Base-by-base conservation (phyloP, 768 basidiomycete genomes). In the Mycena galopus region DNA sequence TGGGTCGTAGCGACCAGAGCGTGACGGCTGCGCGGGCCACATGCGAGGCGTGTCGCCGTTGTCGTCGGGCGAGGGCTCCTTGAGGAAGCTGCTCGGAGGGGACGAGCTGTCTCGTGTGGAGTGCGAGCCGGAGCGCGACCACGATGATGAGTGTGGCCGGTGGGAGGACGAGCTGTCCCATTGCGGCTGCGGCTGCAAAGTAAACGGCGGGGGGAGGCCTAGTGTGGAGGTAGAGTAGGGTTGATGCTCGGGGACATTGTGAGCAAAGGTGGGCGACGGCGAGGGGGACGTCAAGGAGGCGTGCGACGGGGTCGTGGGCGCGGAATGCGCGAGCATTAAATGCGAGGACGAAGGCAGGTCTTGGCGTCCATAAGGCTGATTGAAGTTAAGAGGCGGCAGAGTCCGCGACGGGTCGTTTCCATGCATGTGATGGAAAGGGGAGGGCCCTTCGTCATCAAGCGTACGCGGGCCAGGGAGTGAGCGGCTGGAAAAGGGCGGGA, bases 171-270 rank as follows among this genome's bases (percentile, higher is more conserved):
- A 79, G 50, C 81, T 83, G 67, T 91, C 88, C 92, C 92, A 93
- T 62, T 89, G 91, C 1, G 92, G 92, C 63, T 82, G 83, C 3
- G 92, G 93, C 77, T 93, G 90, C 4, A 94, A 82, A 12, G 90
- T 88, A 77, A 89, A 92, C 3, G 92, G 93, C 19, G 92, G 88
- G 19, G 87, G 85, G 66, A 87, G 79, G 67, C 78, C 75, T 63
- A 78, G 71, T 27, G 80, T 65, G 30, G 78, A 73, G 25, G 73
- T 63, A 17, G 76, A 72, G 19, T 68, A 76, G 51, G 78, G 58
- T 17, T 37, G 50, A 2, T 53, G 50, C 62, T 51, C 62, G 59
- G 82, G 81, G 61, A 79, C 77, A 51, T 81, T 79, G 57, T 82
- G 82, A 47, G 81, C 81, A 77, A 84, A 85, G 12, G 70, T 55